Conservation (phyloP, 2,329 filamentous ascomycete genomes). For the Cytospora chrysosperma region DNA sequence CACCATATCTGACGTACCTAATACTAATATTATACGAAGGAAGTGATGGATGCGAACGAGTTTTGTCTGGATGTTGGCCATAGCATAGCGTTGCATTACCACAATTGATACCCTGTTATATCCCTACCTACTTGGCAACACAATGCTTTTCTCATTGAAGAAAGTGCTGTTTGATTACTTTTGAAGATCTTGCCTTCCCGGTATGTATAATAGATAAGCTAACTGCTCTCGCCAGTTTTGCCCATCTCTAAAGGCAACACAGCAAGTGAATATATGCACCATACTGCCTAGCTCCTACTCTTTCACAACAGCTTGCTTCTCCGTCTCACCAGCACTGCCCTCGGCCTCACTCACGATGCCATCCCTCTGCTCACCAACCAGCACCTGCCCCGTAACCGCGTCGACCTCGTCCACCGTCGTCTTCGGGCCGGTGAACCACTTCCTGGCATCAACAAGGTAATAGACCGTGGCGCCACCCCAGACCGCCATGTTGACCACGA, state of each 20-base stretch:
- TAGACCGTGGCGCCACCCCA: slow-evolving; percentile 57
- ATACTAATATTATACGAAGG: neutral
- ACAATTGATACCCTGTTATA: slow-evolving; percentile 15
- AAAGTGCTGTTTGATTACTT: neutral
- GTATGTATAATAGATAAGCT: no score
- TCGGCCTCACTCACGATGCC: slow-evolving; percentile 6
- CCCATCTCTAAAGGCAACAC: neutral
- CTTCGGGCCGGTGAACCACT: slow-evolving; percentile 61
- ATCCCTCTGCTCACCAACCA: slow-evolving; percentile 26
- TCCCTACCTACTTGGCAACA: no score
- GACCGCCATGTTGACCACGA: slow-evolving; percentile 59
- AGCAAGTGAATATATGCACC: neutral
- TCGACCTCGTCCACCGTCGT: slow-evolving; percentile 46
- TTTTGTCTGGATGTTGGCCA: neutral
- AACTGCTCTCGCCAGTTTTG: neutral
- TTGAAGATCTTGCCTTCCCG: neutral
- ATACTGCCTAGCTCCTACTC: neutral
- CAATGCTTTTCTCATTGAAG: no score
- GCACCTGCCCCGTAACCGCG: slow-evolving; percentile 20
- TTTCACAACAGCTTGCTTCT: slow-evolving; percentile 2
- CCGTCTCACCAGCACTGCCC: slow-evolving; percentile 3
- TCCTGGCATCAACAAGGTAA: slow-evolving; percentile 55
- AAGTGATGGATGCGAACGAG: neutral
- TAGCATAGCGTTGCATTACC: slow-evolving; percentile 1
- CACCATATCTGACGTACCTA: neutral